Percentiles rank a stretch among this genome's conserved stretches.
phyloP scores from a whole-genome alignment of 1,284 basidiomycete species.

The Tylopilus sp. region DNA sequence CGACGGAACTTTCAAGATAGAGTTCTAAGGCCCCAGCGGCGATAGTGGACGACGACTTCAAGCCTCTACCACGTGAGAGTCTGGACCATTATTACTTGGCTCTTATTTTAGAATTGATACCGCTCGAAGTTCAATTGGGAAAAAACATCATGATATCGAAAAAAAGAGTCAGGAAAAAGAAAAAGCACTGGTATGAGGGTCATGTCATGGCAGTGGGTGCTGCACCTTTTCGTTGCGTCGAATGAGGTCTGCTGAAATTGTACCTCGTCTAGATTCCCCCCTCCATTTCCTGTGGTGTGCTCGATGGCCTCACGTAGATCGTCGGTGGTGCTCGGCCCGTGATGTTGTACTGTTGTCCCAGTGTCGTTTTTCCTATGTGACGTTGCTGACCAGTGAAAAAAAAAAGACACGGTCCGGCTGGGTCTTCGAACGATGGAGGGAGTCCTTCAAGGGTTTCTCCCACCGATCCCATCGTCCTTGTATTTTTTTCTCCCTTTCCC shows the following conservation, averaged over 20 bases:
- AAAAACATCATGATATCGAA: background rate
- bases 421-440: background rate
- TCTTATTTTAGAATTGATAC: background rate
- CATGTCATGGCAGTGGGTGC: too few species aligned
- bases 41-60: conserved; percentile 1
- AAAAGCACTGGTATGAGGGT: too few species aligned
- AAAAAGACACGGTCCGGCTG: background rate
- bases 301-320: background rate
- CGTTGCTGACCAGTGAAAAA: too few species aligned
- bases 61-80: conserved; percentile 16
- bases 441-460: background rate
- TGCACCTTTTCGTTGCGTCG: too few species aligned
- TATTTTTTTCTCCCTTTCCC: background rate
- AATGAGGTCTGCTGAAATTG: too few species aligned
- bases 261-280: too few species aligned
- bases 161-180: too few species aligned
- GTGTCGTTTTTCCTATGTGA: background rate
- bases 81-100: background rate
- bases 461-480: background rate
- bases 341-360: conserved; percentile 7
- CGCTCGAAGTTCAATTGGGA: background rate
- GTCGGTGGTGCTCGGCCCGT: conserved; percentile 2
- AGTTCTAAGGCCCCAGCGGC: conserved; percentile 14
- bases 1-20: conserved; percentile 5
- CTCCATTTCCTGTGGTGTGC: too few species aligned